phyloP scores from a whole-genome alignment of 2,329 filamentous ascomycete species.

The Parasarocladium wereldwijsianum region DNA sequence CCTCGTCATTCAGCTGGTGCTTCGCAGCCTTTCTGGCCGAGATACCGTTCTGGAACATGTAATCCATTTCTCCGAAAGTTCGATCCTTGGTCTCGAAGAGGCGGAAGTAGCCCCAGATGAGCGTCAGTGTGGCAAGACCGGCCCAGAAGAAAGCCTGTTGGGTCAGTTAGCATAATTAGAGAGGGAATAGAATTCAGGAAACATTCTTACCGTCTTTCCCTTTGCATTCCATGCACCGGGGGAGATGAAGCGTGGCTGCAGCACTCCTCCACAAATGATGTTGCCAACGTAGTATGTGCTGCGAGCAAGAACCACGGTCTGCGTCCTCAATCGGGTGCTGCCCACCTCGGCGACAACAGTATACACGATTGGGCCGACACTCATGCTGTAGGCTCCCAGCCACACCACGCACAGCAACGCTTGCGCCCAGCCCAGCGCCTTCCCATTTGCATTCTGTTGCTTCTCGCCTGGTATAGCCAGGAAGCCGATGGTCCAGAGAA shows the following conservation, averaged over 20 bases:
- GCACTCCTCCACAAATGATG: constrained; percentile 22
- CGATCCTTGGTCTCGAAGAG: constrained; percentile 29
- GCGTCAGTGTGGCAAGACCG: constrained; percentile 18
- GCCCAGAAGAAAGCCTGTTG: constrained; percentile 27
- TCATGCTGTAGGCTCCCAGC: constrained; percentile 27
- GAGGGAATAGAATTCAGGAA: background rate
- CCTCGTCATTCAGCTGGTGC: constrained; percentile 20
- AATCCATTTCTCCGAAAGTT: constrained; percentile 29
- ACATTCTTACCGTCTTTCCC: constrained; percentile 21
- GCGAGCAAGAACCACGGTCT: constrained; percentile 26
- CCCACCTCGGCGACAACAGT: constrained; percentile 26
- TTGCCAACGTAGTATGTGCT: constrained; percentile 25
- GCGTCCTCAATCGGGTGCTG: constrained; percentile 25
- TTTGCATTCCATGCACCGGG: constrained; percentile 24
- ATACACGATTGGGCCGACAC: constrained; percentile 28
- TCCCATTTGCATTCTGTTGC: no score
- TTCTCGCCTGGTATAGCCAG: constrained; percentile 22
- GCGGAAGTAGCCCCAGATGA: constrained; percentile 26
- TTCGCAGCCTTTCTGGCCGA: constrained; percentile 22
- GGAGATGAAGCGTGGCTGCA: constrained; percentile 22
- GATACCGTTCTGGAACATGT: constrained; percentile 23
- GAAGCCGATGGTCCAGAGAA: constrained; percentile 28
- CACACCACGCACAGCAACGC: constrained; percentile 27
- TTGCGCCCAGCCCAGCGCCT: constrained; percentile 22
- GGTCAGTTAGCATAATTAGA: constrained; percentile 5